Evolutionary conservation across 78 protist species (phyloP).

Genomic region (Dictyostelium intermedium): DNA sequence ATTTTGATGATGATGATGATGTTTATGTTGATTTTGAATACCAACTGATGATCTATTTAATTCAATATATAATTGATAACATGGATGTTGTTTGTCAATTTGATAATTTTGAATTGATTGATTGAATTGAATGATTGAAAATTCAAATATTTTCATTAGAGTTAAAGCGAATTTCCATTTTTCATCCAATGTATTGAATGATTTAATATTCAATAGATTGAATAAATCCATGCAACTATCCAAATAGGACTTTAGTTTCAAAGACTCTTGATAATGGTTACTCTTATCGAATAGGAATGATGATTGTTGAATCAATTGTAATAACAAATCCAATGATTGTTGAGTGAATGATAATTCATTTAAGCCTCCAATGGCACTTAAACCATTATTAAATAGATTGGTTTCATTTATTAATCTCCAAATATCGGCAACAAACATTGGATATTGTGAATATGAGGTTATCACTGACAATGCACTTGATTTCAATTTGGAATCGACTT

Average conservation of each 20-base stretch:
- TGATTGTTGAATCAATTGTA: background rate
- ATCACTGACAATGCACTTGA: conserved; percentile 21
- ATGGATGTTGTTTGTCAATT: conserved; percentile 42
- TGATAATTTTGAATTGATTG: background rate
- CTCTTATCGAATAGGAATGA: conserved; percentile 23
- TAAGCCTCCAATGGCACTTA: background rate
- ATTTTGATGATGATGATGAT: background rate
- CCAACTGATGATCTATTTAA: background rate
- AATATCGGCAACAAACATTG: conserved; percentile 5
- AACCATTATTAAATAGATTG: conserved; percentile 1
- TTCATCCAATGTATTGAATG: conserved; percentile 14
- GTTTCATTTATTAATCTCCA: conserved; percentile 31
- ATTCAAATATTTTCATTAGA: conserved; percentile 23
- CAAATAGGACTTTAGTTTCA: background rate
- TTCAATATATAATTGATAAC: conserved; percentile 38
- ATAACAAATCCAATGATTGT: conserved; percentile 38
- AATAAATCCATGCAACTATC: conserved; percentile 43
- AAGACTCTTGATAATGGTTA: background rate
- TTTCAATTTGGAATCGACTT: conserved; percentile 14
- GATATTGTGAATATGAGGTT: conserved; percentile 13
- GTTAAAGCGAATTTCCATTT: conserved; percentile 45
- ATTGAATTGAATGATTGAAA: conserved; percentile 40
- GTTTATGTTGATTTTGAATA: background rate
- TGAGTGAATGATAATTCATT: conserved; percentile 17
- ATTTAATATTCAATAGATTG: conserved; percentile 25